Base-by-base conservation (phyloP, 495 filamentous ascomycete genomes). In the Lophium mytilinum region DNA sequence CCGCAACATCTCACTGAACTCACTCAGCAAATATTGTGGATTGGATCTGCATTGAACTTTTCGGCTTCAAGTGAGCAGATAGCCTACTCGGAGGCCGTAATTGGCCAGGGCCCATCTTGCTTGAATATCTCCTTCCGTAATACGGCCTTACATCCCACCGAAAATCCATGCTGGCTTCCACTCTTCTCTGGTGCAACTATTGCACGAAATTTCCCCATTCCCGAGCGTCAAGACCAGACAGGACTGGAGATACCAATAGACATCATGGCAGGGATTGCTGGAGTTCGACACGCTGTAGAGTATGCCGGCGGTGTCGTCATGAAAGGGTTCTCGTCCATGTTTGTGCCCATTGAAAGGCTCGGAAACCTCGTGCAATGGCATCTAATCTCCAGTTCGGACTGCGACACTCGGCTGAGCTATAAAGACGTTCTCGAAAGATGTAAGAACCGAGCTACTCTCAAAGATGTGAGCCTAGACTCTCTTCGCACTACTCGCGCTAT, bases 291-390 rank as follows among this genome's bases (percentile, higher is more conserved):
- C 47, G 53, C 52, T 0, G 41, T 59, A 1, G 64, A 68, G 7
- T 65, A 45, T 12, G 58, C 64, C 33, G 66, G 57, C 1, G 61
- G 58, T 0, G 41, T 66, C 8, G 64, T 68, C 1, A 50, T 68
- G 40, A 67, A 68, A 30, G 64, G 64, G 9, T 62, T 60, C 34
- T 68, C 64, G 0, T n/a, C 34, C 4, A 55, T 67, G 50, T 58
- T 67, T 34, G 53, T 68, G 12, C 64, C 66, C 0, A 33, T 63
- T 10, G 36, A 37, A 50, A 46, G 42, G 15, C n/a, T 56, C 0
- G 19, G 56, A 1, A 30, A 62, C 19, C 49, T 50, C n/a, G 50
- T 68, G 15, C 66, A 68, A 36, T 68, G 66, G 66, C 66, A 68
- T 39, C 42, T 60, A 9, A 57, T 67, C 12, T 37, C 50, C 5